phyloP scores from a whole-genome alignment of 2,329 filamentous ascomycete genomes.

The Fusarium longipes region DNA sequence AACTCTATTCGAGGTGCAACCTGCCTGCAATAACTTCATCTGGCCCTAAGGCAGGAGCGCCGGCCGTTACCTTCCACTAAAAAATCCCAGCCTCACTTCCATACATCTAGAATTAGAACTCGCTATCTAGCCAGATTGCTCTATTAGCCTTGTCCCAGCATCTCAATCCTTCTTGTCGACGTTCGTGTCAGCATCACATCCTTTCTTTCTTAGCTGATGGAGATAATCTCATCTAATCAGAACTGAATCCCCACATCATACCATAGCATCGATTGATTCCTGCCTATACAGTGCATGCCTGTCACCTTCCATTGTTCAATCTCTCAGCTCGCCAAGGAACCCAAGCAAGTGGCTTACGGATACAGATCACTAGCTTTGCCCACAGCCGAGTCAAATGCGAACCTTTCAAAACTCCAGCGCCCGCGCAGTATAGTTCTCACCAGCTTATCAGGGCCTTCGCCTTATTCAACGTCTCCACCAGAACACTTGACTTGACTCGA shows the following conservation, averaged over 20 bases:
- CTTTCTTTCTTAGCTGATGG: conserved; percentile 4
- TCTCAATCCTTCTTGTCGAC: conserved; percentile 26
- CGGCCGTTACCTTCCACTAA: conserved; percentile 16
- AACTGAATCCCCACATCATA: conserved; percentile 16
- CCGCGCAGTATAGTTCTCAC: conserved; percentile 19
- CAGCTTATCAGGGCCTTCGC: conserved; percentile 26
- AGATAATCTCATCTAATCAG: conserved; percentile 22
- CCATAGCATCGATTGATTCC: neutral
- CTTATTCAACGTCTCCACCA: conserved; percentile 33
- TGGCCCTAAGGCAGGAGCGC: conserved; percentile 9
- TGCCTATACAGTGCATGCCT: conserved; percentile 18
- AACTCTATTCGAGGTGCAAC: neutral
- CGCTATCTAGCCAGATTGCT: neutral
- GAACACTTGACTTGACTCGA: conserved; percentile 19
- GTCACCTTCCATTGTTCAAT: conserved; percentile 18
- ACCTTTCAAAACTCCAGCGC: conserved; percentile 13
- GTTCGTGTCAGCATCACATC: conserved; percentile 25
- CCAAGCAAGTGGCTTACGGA: conserved; percentile 27
- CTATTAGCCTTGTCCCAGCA: conserved; percentile 17
- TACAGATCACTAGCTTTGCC: conserved; percentile 29
- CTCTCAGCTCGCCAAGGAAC: conserved; percentile 35
- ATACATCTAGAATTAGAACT: conserved; percentile 3
- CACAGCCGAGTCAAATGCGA: conserved; percentile 24
- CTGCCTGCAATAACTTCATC: neutral
- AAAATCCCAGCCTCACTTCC: conserved; percentile 23